Base-by-base conservation (phyloP, 257 asterid genomes). In the Nicotiana undulata region DNA sequence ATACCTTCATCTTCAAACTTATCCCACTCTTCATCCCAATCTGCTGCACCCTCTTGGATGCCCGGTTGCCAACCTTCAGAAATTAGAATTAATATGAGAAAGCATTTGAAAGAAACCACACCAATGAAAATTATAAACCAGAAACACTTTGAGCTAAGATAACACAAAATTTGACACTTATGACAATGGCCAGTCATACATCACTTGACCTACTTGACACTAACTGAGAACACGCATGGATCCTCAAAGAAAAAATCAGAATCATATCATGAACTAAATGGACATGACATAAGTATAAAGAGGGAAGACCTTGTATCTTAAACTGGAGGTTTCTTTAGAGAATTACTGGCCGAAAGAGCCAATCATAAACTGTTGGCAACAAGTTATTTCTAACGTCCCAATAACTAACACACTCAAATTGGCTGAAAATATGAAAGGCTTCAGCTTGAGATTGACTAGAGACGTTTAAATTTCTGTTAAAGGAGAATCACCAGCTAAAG, bases 1-100 rank as follows among this genome's bases (percentile, higher is more conserved):
- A 79, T 90, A 96, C 99, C 99, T 90, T 94, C 97, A 84, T 93
- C 98, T 87, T 93, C 98, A 82, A 96, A 93, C 89, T 89, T 90
- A 86, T 94, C 99, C 99, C 99, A 96, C 76, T 79, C 90, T 88
- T 92, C 98, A 84, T 96, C 95, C 99, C 97, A 96, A 83, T 96
- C 99, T 87, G 98, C 99, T 53, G 97, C 94, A 81, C 90, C 88
- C 82, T 84, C 95, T 91, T 86, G 96, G 81, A 96, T 86, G 79
- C 99, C 99, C 83, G 89, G 87, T 89, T 96, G 99, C 99, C 98
- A 96, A 85, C 99, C 99, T 96, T 82, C 24, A 86, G 31, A 82
- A 59, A 80, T 56, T 53, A 76, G 81, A 77, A 75, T 0, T 10
- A 11, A 31, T 40, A 81, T 74, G 61, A 74, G 79, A 46, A 24